A percentile compares a stretch with the other conserved stretches of the same genome.
phyloP scores from a whole-genome alignment of 371 early-diverging fungal species.

The Nematocida parisii region DNA sequence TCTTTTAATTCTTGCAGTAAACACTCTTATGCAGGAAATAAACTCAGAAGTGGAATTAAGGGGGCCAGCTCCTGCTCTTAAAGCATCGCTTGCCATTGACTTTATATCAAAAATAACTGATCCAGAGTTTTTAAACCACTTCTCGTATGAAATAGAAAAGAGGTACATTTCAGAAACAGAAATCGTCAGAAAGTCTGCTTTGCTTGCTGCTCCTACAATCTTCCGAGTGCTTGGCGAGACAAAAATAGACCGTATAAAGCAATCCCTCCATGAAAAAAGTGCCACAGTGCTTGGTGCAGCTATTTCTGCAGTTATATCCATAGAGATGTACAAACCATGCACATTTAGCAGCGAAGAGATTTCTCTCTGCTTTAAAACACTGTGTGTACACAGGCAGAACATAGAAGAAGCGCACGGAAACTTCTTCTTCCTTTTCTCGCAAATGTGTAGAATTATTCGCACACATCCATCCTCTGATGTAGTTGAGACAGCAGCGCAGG shows the following conservation, averaged over 20 bases:
- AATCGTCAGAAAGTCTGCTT: conserved; percentile 38
- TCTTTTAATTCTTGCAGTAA: conserved; percentile 52
- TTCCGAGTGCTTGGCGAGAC: conserved; percentile 42
- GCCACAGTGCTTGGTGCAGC: conserved; percentile 8
- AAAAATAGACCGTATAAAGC: neutral
- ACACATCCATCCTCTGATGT: neutral
- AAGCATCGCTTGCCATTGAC: conserved; percentile 38
- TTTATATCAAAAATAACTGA: conserved; percentile 42
- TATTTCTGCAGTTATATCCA: conserved; percentile 22
- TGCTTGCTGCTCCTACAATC: conserved; percentile 28
- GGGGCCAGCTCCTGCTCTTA: neutral
- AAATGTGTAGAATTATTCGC: conserved; percentile 38
- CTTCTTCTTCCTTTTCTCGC: conserved; percentile 27
- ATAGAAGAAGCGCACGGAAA: conserved; percentile 37
- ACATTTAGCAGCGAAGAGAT: conserved; percentile 20
- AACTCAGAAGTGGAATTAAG: neutral
- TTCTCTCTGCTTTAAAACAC: neutral
- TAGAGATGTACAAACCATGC: conserved; percentile 21
- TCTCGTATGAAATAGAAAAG: conserved; percentile 43
- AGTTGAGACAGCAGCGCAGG: neutral
- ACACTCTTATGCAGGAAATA: conserved; percentile 51
- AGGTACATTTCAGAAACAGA: neutral
- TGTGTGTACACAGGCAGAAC: conserved; percentile 20
- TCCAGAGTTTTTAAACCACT: conserved; percentile 53
- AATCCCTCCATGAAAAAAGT: conserved; percentile 8